Evolutionary conservation across 371 early-diverging fungal species (phyloP).

Genomic region (Mortierella sp.): DNA sequence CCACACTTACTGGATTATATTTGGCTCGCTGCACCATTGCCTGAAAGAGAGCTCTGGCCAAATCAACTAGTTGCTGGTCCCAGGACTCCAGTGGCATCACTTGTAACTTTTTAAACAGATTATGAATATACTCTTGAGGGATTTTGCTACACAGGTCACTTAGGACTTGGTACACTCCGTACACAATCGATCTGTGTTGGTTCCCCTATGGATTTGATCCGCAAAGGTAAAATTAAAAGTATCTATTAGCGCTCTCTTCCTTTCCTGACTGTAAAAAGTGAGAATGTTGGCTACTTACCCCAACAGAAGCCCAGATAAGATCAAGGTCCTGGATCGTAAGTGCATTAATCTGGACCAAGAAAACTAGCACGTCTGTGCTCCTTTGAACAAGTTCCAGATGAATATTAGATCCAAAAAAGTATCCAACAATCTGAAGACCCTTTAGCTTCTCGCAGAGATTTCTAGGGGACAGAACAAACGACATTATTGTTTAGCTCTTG

Average conservation of each 20-base stretch:
- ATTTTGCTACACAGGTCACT: conserved; percentile 49
- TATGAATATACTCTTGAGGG: conserved; percentile 42
- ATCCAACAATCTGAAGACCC: conserved; percentile 50
- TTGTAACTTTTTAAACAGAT: conserved; percentile 51
- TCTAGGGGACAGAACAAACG: conserved; percentile 16
- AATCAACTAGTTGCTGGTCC: conserved; percentile 49
- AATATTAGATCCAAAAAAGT: conserved; percentile 60
- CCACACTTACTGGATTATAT: conserved; percentile 24
- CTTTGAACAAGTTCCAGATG: conserved; percentile 59
- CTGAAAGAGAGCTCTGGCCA: conserved; percentile 49
- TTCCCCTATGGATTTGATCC: conserved; percentile 35
- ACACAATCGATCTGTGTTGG: conserved; percentile 59
- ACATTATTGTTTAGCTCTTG: too few species aligned
- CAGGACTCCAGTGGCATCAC: conserved; percentile 44
- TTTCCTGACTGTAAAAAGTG: background rate
- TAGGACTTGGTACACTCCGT: conserved; percentile 58
- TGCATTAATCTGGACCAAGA: conserved; percentile 52
- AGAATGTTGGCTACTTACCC: conserved; percentile 22
- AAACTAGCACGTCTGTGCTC: conserved; percentile 54
- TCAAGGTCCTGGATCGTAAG: conserved; percentile 55
- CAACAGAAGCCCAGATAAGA: conserved; percentile 56
- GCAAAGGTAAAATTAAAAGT: background rate
- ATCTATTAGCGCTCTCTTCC: background rate
- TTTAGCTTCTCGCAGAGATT: conserved; percentile 44
- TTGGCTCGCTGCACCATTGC: conserved; percentile 49